Evolutionary conservation across 495 filamentous ascomycete species (phyloP).

Genomic region (Filosporella fistucella): DNA sequence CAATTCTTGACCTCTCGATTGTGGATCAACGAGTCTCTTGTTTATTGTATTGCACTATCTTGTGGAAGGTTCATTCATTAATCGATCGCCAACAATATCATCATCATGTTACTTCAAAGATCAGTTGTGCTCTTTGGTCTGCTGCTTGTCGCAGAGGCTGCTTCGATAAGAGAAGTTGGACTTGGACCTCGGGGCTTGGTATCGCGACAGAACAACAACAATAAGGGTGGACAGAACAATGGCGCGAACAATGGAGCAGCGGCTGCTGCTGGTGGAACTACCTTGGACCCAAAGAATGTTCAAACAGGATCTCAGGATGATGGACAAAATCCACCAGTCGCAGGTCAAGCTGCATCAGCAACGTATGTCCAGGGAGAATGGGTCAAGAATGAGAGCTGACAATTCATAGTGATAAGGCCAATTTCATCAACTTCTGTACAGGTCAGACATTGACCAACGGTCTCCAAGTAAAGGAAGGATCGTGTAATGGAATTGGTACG

Average conservation of each 20-base stretch:
- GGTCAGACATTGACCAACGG: constrained; percentile 67
- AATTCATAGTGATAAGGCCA: constrained; percentile 38
- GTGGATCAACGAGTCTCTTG: constrained; percentile 11
- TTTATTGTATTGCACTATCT: no score
- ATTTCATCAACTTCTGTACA: constrained; percentile 67
- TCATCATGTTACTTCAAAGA: not conserved
- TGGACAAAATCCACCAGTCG: constrained; percentile 15
- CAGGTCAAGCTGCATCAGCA: constrained; percentile 49
- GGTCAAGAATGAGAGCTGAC: constrained; percentile 7
- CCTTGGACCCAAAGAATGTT: constrained; percentile 10
- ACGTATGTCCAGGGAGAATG: constrained; percentile 32
- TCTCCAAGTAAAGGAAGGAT: constrained; percentile 52
- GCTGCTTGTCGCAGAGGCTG: not conserved
- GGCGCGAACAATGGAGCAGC: not conserved
- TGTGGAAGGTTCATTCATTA: no score
- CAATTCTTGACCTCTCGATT: constrained; percentile 4
- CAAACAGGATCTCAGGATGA: constrained; percentile 12
- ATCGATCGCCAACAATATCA: no score
- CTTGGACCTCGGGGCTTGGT: not conserved
- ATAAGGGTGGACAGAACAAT: not conserved
- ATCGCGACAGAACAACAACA: constrained; percentile 1
- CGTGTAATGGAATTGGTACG: constrained; percentile 66
- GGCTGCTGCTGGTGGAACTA: not conserved
- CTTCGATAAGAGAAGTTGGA: not conserved
- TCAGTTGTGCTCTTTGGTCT: not conserved